Evolutionary conservation across 768 basidiomycete genomes (phyloP), one percentile per base, ranked within the genome.

Genomic region (Pleurotus salmoneostramineus): DNA sequence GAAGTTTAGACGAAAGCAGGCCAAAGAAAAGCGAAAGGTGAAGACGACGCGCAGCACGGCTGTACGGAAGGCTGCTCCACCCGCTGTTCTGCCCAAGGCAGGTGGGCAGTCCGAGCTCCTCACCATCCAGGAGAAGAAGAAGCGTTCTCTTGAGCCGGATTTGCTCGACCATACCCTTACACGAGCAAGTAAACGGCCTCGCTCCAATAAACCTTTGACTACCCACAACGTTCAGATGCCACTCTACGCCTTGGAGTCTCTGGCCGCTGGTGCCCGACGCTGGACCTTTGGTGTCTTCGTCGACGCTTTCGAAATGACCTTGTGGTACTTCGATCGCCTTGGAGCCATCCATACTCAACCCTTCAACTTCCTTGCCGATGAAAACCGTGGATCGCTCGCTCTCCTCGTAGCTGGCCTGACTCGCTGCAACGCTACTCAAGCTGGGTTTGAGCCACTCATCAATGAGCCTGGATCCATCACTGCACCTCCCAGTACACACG

Each of bases 301-400:
- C 15, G 50, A 52, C 6, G 15, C 34, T 33, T 52, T 52, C 50
- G n/a, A 36, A 12, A 35, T 52, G 11, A 52, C 50, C 8, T 15
- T 52, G 21, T 52, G 50, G 50, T 52, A 52, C 34, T 52, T 33
- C 15, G 50, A 52, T 37, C 50, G 50, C 4, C 34, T 52, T 21
- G 50, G 50, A 5, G 50, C 50, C 3, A 36, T 52, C 17, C 27
- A n/a, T 12, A 52, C 50, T n/a, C 14, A 33, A 35, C 11, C 31
- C 5, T 52, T 52, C n/a, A 35, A 52, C 34, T 52, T 52, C 50
- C 15, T n/a, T 15, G 14, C 21, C 8, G 31, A 27, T 27, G 21
- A 27, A 27, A 33, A 34, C 50, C 34, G n/a, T 52, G 50, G 50
- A 52, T 27, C 34, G 7, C 15, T 52, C 0, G 50, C 50, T 3